phyloP scores from a whole-genome alignment of 306 rosid species.

The Lupinus albus region DNA sequence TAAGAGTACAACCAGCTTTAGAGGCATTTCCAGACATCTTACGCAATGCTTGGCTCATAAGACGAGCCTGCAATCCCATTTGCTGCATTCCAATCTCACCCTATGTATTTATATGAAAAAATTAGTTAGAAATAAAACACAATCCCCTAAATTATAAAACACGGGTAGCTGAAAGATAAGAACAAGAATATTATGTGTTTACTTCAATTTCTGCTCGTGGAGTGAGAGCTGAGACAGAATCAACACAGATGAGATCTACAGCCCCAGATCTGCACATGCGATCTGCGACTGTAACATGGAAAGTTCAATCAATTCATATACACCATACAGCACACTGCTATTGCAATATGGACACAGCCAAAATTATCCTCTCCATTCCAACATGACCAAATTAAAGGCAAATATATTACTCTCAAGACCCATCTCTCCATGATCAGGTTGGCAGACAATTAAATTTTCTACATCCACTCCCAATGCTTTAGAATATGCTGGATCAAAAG shows the following conservation, averaged over 20 bases:
- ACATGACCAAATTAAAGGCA: slow-evolving; percentile 39
- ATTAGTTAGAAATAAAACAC: slow-evolving; percentile 34
- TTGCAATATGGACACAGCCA: slow-evolving; percentile 31
- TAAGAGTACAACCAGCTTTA: slow-evolving; percentile 97
- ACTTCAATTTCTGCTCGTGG: slow-evolving; percentile 99
- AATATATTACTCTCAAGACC: slow-evolving; percentile 90
- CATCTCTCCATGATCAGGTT: slow-evolving; percentile 99
- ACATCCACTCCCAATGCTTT: slow-evolving; percentile 97
- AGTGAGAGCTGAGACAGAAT: slow-evolving; percentile 98
- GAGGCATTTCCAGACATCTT: slow-evolving; percentile 99
- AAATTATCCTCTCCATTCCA: slow-evolving; percentile 30
- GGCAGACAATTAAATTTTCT: slow-evolving; percentile 94
- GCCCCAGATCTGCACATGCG: slow-evolving; percentile 99
- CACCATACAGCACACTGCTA: slow-evolving; percentile 21
- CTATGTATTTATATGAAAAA: slow-evolving; percentile 45
- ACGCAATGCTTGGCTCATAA: slow-evolving; percentile 98
- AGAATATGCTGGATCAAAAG: slow-evolving; percentile 97
- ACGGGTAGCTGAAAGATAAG: slow-evolving; percentile 12
- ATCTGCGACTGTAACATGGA: slow-evolving; percentile 75
- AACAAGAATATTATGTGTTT: slow-evolving; percentile 26
- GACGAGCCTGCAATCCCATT: slow-evolving; percentile 99
- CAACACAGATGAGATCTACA: slow-evolving; percentile 91
- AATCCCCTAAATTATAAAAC: slow-evolving; percentile 17
- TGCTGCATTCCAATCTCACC: slow-evolving; percentile 99
- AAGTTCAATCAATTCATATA: slow-evolving; percentile 43